Percentiles rank a stretch among this genome's conserved stretches.
Evolutionary conservation across 768 basidiomycete genomes (phyloP).

Genomic region (Podaxis sp.): DNA sequence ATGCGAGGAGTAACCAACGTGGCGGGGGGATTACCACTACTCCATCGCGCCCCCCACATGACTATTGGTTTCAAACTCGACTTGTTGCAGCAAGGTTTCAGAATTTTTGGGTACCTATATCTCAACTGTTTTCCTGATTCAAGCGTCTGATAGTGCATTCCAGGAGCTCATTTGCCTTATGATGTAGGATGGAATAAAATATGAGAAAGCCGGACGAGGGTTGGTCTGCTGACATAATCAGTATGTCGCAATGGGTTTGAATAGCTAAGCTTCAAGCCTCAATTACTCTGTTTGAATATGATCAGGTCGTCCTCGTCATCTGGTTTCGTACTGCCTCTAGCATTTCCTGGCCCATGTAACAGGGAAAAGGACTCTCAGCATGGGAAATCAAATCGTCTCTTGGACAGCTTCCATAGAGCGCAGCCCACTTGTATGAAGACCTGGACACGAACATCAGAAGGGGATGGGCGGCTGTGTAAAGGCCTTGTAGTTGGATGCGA

Average conservation of each 20-base stretch:
- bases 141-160: no score
- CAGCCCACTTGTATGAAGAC: slow-evolving; percentile 29
- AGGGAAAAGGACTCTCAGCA: background rate
- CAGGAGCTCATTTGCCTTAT: no score
- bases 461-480: slow-evolving; percentile 15
- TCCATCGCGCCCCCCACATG: no score
- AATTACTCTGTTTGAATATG: background rate
- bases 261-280: background rate
- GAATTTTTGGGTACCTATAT: no score
- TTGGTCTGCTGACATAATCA: background rate
- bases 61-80: no score
- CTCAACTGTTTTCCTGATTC: no score
- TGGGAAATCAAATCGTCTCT: background rate
- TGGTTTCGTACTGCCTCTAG: slow-evolving; percentile 28
- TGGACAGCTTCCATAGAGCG: slow-evolving; percentile 28
- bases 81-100: no score
- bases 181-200: background rate
- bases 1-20: no score
- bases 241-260: background rate
- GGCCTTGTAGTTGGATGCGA: slow-evolving; percentile 38
- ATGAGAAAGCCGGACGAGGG: background rate
- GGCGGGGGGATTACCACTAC: no score
- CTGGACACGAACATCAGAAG: slow-evolving; percentile 22
- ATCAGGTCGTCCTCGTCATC: slow-evolving; percentile 1
- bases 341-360: slow-evolving; percentile 25